These are phyloP conservation scores for Sapria himalayana DNA, from an alignment of 345 rosid genomes.

Conservation along the genomic window DNA sequence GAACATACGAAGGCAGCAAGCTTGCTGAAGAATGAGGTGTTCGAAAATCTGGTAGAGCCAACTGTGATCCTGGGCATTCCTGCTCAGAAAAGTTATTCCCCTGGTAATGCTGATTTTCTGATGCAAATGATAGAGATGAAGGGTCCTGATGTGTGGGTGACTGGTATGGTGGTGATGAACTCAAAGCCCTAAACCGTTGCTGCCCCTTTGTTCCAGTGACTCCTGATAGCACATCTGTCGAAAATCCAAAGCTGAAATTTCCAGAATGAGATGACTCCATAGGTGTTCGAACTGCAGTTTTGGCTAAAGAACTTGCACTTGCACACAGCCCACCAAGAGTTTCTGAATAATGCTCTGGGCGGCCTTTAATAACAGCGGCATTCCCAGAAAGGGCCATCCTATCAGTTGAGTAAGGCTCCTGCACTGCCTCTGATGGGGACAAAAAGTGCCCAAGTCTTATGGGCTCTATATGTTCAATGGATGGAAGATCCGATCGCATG, in stretches of 20 bases:
- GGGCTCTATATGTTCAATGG: conserved; percentile 38
- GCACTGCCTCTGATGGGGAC: conserved; percentile 19
- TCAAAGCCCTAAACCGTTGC: conserved; percentile 19
- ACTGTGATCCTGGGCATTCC: conserved; percentile 16
- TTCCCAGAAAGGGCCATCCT: conserved; percentile 13
- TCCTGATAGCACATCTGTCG: conserved; percentile 19
- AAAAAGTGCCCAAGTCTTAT: conserved; percentile 16
- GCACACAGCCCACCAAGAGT: conserved; percentile 15
- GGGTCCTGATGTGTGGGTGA: conserved; percentile 23
- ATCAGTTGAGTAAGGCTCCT: conserved; percentile 19
- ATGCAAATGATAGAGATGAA: conserved; percentile 19
- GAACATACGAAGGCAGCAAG: conserved; percentile 16
- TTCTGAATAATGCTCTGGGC: conserved; percentile 29
- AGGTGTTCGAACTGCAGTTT: conserved; percentile 24
- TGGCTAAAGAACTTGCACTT: conserved; percentile 20
- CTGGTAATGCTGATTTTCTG: conserved; percentile 10
- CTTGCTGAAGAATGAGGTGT: conserved; percentile 25
- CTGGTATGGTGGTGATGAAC: conserved; percentile 23
- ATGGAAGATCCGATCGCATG: conserved; percentile 19
- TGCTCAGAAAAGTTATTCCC: conserved; percentile 16
- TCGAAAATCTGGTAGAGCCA: conserved; percentile 29
- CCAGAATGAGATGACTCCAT: conserved; percentile 18
- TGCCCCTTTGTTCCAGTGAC: conserved; percentile 25
- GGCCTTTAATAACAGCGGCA: conserved; percentile 11
- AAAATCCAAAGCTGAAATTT: conserved; percentile 19